Evolutionary conservation across 1,284 basidiomycete species (phyloP), one percentile per base, ranked within the genome.

Genomic region (Neotropicomus parvogracilis): DNA sequence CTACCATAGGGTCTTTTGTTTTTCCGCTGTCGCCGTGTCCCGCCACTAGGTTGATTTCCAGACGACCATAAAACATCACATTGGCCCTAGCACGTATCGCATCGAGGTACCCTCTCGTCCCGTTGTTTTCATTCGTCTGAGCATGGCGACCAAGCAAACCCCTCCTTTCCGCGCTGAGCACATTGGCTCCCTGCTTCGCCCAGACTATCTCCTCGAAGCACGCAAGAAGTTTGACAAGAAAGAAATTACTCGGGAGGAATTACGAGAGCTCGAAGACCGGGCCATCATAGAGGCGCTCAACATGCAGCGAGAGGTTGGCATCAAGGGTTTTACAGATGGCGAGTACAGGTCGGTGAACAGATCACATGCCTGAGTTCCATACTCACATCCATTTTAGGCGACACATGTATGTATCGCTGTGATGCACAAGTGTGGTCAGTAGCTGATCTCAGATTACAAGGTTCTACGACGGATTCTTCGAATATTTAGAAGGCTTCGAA

Each of bases 311-410:
- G 65, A 73, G 13, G 59, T 74, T 20, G 79, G 79, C 21, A 69
- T 85, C 13, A 73, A 37, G 54, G 71, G 71, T 17, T 72, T 84
- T 51, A 82, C 80, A 4, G 83, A 85, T 59, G 83, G 83, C 29
- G 83, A 85, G 64, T 62, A 62, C 34, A 63, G 60, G 63, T 73
- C 50, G 63, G 75, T 72, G 73, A 39, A 45, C 48, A 78, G 1
- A 81, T 46, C 78, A 77, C 13, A 78, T 81, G 17, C 19, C 83
- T 79, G 59, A 76, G 83, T 11, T 6, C 2, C 29, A 54, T 26
- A 8, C 24, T 62, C 35, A 65, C 32, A 17, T 29, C 4, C 6
- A 1, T 0, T 32, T 19, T 16, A 62, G 60, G 38, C 61, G 60
- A 33, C 63, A 65, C 45, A 58, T 63, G 63, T 65, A 34, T 26